Percentiles rank a stretch among this genome's conserved stretches.
phyloP scores from a whole-genome alignment of 768 basidiomycete genomes.

The Pholiota microspora region DNA sequence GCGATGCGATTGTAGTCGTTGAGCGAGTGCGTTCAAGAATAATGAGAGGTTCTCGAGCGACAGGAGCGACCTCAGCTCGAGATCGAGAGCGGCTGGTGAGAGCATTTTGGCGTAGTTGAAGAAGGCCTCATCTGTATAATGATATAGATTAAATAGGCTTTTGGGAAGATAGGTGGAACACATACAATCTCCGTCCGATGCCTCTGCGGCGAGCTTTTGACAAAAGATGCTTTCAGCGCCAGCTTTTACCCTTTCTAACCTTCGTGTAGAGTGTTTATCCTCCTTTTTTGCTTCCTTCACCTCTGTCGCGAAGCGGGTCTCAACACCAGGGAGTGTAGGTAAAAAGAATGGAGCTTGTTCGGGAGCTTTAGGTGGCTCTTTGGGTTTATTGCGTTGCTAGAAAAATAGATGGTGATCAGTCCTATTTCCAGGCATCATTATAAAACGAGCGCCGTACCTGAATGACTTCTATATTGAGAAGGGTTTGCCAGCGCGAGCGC shows the following conservation, averaged over 20 bases:
- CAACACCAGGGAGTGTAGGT: slow-evolving; percentile 87
- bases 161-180: background rate
- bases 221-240: slow-evolving; percentile 69
- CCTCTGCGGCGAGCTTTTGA: slow-evolving; percentile 57
- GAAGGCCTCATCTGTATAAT: slow-evolving; percentile 67
- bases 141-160: background rate
- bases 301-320: slow-evolving; percentile 70
- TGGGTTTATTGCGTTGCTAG: slow-evolving; percentile 94
- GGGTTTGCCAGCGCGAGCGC: slow-evolving; percentile 91
- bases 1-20: slow-evolving; percentile 70
- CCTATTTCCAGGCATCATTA: background rate
- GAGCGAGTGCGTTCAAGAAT: slow-evolving; percentile 75
- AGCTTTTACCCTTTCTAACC: slow-evolving; percentile 50
- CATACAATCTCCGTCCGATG: slow-evolving; percentile 68
- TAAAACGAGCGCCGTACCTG: slow-evolving; percentile 47
- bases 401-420: background rate
- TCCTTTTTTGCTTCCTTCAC: slow-evolving; percentile 35
- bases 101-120: slow-evolving; percentile 84
- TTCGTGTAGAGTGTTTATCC: slow-evolving; percentile 42
- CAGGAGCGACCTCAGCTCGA: slow-evolving; percentile 81
- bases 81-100: slow-evolving; percentile 87
- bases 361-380: slow-evolving; percentile 91
- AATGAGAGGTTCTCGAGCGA: slow-evolving; percentile 57
- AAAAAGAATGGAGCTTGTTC: slow-evolving; percentile 98
- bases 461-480: slow-evolving; percentile 95